Percentiles rank a stretch among this genome's conserved stretches.
phyloP scores from a whole-genome alignment of 1,284 basidiomycete genomes.

The Malassezia slooffiae region DNA sequence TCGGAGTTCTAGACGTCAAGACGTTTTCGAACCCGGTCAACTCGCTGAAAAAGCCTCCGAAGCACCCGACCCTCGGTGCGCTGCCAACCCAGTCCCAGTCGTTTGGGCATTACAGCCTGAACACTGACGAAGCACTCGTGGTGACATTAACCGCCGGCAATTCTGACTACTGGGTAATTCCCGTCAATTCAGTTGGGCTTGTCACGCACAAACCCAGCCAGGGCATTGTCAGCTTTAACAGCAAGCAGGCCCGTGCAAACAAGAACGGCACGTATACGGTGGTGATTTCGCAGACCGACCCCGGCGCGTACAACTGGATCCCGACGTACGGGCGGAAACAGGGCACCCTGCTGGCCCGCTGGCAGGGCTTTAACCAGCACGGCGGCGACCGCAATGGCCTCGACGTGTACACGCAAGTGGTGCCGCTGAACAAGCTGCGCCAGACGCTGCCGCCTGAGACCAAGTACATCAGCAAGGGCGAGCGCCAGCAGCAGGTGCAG shows the following conservation, averaged over 20 bases:
- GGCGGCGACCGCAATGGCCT: conserved; percentile 7
- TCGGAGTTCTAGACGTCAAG: conserved; percentile 13
- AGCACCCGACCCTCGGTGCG: conserved; percentile 7
- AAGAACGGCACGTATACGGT: conserved; percentile 13
- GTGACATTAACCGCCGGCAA: conserved; percentile 9
- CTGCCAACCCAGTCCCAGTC: conserved; percentile 14
- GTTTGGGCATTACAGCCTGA: conserved; percentile 5
- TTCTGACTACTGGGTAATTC: conserved; percentile 11
- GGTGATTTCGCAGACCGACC: conserved; percentile 10
- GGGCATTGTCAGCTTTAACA: conserved; percentile 13
- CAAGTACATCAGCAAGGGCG: not conserved
- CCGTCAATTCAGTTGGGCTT: conserved; percentile 7
- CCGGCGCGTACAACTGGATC: conserved; percentile 11
- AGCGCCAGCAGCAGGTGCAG: conserved; percentile 5
- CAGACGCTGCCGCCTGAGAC: conserved; percentile 2
- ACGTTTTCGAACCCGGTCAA: conserved; percentile 4
- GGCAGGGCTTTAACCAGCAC: conserved; percentile 7
- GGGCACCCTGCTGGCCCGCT: conserved; percentile 13
- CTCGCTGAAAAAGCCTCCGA: not conserved
- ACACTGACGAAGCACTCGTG: conserved; percentile 11
- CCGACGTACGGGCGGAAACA: conserved; percentile 1
- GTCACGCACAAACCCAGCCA: conserved; percentile 4
- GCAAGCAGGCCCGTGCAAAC: conserved; percentile 10
- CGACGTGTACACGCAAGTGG: conserved; percentile 1
- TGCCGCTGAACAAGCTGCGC: conserved; percentile 1